Percentiles rank a stretch among this genome's conserved stretches.
Conservation (phyloP, 1,139 yeast species). For the Nakaseomyces sp. region DNA sequence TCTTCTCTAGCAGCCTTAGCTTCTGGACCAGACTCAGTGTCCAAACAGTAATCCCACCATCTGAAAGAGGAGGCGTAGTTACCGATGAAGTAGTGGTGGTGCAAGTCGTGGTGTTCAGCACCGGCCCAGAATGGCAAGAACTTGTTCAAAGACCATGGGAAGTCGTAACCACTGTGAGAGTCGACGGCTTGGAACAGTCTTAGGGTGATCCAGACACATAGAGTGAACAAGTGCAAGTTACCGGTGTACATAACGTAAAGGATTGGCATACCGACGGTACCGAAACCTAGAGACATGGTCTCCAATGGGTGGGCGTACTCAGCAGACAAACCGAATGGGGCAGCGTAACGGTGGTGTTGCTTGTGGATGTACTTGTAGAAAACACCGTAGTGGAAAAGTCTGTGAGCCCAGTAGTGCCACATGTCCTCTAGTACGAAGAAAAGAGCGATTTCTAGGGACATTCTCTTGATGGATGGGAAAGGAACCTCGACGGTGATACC, state of each 20-base stretch:
- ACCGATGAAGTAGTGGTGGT: constrained; percentile 87
- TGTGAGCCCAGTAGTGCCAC: constrained; percentile 95
- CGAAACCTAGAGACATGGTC: constrained; percentile 81
- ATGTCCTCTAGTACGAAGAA: constrained; percentile 84
- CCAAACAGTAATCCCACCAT: constrained; percentile 81
- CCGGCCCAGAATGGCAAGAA: constrained; percentile 96
- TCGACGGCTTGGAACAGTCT: constrained; percentile 92
- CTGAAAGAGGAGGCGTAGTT: constrained; percentile 90
- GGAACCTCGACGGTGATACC: constrained; percentile 76
- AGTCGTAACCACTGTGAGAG: constrained; percentile 94
- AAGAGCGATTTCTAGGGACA: constrained; percentile 54
- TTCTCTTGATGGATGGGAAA: constrained; percentile 56
- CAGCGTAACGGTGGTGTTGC: constrained; percentile 94
- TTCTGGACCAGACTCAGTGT: constrained; percentile 73
- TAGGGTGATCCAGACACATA: constrained; percentile 77
- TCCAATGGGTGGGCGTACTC: constrained; percentile 96
- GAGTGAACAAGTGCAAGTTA: constrained; percentile 72
- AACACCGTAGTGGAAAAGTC: constrained; percentile 75
- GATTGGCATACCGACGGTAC: constrained; percentile 91
- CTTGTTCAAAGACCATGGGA: constrained; percentile 91
- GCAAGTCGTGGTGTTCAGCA: constrained; percentile 95
- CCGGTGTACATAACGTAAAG: constrained; percentile 56
- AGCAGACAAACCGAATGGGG: constrained; percentile 93
- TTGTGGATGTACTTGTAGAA: constrained; percentile 88
- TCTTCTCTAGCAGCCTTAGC: constrained; percentile 56